phyloP scores from a whole-genome alignment of 768 basidiomycete genomes.

The Crepidotus variabilis region DNA sequence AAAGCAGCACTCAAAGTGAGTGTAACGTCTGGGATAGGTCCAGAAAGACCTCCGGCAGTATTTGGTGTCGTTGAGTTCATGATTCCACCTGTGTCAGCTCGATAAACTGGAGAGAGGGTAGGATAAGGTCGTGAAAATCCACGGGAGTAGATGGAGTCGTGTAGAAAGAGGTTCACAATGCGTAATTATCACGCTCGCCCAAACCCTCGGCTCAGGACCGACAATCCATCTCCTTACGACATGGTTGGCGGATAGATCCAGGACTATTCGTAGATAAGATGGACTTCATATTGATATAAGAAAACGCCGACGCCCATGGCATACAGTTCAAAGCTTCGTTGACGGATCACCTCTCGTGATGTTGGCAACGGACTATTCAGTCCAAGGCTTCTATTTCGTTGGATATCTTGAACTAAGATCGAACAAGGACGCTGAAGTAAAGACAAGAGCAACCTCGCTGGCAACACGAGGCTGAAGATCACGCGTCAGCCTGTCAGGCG shows the following conservation, averaged over 20 bases:
- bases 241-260: not conserved
- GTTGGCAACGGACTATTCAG: no score
- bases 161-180: not conserved
- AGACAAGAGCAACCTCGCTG: no score
- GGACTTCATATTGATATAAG: not conserved
- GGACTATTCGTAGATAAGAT: not conserved
- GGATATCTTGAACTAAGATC: no score
- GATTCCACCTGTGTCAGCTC: conserved; percentile 13
- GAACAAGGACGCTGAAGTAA: no score
- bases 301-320: not conserved
- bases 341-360: not conserved
- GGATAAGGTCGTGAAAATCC: no score
- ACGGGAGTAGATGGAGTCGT: conserved; percentile 2
- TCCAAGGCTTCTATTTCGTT: no score
- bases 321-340: not conserved
- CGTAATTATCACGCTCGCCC: not conserved
- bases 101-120: conserved; percentile 15
- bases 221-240: not conserved
- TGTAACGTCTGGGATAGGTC: conserved; percentile 8
- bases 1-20: conserved; percentile 24
- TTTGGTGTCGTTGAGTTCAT: conserved; percentile 14
- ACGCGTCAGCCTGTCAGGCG: no score
- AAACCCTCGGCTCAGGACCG: not conserved
- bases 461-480: no score
- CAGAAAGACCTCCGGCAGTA: not conserved